Evolutionary conservation across 495 filamentous ascomycete species (phyloP).

Genomic region (Penicillium silybi): DNA sequence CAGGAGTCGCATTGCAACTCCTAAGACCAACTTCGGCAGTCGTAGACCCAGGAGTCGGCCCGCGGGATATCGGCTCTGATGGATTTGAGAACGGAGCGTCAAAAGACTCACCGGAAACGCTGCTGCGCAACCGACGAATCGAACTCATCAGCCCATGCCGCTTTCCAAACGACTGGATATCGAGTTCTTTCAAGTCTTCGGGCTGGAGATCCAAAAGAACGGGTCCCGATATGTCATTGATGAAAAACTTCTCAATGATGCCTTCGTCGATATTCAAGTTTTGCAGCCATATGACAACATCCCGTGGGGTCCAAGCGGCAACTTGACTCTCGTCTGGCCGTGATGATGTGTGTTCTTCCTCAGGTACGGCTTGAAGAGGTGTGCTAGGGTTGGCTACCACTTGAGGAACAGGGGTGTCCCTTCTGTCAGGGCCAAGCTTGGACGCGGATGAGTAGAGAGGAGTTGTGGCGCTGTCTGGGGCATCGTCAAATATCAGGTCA

Average conservation of each 20-base stretch:
- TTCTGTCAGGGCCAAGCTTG: conserved; percentile 5
- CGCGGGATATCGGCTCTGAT: no score
- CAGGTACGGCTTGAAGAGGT: no score
- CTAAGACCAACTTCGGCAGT: no score
- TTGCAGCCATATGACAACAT: conserved; percentile 81
- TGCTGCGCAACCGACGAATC: conserved; percentile 67
- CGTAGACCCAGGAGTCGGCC: no score
- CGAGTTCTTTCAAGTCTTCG: conserved; percentile 91
- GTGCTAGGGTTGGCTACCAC: neutral
- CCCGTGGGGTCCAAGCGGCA: conserved; percentile 22
- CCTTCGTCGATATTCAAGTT: conserved; percentile 64
- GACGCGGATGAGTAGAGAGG: conserved; percentile 35
- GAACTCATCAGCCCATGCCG: conserved; percentile 81
- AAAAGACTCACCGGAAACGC: conserved; percentile 26
- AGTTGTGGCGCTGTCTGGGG: neutral
- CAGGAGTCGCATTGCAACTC: no score
- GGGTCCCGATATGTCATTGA: conserved; percentile 85
- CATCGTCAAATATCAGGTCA: neutral
- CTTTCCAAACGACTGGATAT: conserved; percentile 89
- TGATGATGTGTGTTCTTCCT: neutral
- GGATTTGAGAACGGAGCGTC: no score
- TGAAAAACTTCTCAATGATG: conserved; percentile 76
- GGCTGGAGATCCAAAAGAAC: conserved; percentile 82
- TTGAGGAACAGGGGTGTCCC: conserved; percentile 12
- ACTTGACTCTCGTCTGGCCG: neutral